phyloP scores from a whole-genome alignment of 2,329 filamentous ascomycete species.

The Domatiomyces globalis region DNA sequence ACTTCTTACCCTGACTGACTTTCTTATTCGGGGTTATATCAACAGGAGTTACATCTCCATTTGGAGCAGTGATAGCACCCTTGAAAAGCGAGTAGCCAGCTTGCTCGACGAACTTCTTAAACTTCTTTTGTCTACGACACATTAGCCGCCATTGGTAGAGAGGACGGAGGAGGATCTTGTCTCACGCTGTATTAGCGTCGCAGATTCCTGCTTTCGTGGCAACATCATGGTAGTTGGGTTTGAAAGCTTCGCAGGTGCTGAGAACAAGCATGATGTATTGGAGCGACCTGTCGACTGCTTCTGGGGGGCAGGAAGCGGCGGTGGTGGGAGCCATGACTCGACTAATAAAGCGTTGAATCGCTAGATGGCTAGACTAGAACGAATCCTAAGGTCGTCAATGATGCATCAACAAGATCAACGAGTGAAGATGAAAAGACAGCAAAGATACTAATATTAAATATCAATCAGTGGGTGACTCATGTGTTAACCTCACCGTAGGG shows the following conservation, averaged over 20 bases:
- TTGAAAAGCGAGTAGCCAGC: background rate
- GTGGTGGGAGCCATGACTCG: background rate
- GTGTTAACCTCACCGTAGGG: background rate
- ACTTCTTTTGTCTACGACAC: conserved; percentile 1
- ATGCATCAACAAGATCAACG: conserved; percentile 1
- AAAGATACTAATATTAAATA: background rate
- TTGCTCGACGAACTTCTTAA: conserved; percentile 3
- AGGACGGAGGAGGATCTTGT: no score
- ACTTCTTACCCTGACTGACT: no score
- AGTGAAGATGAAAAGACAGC: conserved; percentile 6
- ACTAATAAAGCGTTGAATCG: background rate
- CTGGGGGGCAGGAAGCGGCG: background rate
- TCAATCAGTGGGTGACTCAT: background rate
- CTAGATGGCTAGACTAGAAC: background rate
- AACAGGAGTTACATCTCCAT: no score
- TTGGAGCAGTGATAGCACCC: background rate
- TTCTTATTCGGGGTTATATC: no score
- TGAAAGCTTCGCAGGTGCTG: no score
- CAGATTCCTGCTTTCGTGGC: no score
- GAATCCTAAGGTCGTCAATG: background rate
- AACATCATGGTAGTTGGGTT: no score
- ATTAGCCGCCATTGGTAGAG: background rate
- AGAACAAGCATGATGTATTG: no score
- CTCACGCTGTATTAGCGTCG: no score
- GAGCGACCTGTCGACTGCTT: background rate